These are phyloP conservation scores for Tilletia indica DNA, from an alignment of 1,284 basidiomycete species.

Conservation along the genomic window DNA sequence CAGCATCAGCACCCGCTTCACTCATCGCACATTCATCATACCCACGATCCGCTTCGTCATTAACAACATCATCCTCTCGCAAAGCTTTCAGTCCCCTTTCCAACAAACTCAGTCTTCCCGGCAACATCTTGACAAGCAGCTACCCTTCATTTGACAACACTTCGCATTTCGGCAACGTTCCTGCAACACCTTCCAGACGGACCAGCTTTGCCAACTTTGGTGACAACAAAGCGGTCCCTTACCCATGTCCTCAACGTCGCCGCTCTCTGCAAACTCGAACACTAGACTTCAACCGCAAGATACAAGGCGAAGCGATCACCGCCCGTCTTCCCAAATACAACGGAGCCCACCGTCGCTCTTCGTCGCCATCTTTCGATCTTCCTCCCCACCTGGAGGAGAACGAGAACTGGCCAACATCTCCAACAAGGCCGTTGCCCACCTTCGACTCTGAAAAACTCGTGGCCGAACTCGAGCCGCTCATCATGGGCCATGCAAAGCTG, in stretches of 20 bases:
- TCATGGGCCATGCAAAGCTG: neutral
- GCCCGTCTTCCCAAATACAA: no score
- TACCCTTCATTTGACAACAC: no score
- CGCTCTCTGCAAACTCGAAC: neutral
- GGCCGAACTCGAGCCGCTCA: neutral
- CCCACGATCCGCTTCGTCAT: no score
- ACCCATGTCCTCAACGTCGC: constrained; percentile 3
- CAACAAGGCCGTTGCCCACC: neutral
- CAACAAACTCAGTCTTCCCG: no score
- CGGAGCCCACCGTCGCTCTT: neutral
- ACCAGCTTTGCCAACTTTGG: neutral
- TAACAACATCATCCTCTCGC: no score
- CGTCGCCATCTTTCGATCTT: neutral
- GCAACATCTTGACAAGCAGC: no score
- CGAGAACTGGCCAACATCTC: neutral
- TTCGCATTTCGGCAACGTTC: no score
- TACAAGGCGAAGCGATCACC: no score
- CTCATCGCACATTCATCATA: no score
- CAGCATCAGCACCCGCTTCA: no score
- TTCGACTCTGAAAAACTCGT: neutral
- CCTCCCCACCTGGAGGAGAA: neutral
- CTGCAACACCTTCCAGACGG: neutral
- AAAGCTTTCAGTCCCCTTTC: no score
- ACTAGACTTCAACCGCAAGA: neutral
- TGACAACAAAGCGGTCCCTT: neutral